A percentile compares a stretch with the other conserved stretches of the same genome.
phyloP scores from a whole-genome alignment of 2,329 filamentous ascomycete genomes.

The Aspergillus melleus region DNA sequence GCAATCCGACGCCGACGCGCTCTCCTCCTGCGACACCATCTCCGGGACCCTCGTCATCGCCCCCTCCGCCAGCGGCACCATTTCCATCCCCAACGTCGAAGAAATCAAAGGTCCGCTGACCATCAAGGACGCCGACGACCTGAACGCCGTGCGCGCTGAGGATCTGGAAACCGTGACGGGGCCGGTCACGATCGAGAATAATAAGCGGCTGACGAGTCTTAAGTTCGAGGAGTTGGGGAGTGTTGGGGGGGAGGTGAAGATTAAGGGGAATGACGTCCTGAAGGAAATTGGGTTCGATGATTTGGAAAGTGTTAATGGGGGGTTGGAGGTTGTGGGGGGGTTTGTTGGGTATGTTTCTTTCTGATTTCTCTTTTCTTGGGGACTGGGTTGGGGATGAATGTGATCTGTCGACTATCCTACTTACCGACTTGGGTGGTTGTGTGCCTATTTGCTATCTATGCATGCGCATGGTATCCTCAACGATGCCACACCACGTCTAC shows the following conservation, averaged over 20 bases:
- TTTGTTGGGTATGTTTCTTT: constrained; percentile 22
- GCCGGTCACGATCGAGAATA: constrained; percentile 18
- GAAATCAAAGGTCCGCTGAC: constrained; percentile 26
- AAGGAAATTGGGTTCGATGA: constrained; percentile 20
- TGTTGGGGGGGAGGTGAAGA: constrained; percentile 19
- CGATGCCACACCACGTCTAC: too few species aligned
- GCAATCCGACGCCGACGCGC: constrained; percentile 30
- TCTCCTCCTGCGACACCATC: constrained; percentile 40
- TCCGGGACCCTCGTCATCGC: constrained; percentile 42
- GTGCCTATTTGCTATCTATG: too few species aligned
- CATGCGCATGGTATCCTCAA: too few species aligned
- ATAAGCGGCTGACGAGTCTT: constrained; percentile 21
- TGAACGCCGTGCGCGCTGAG: constrained; percentile 19
- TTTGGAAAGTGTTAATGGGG: constrained; percentile 26
- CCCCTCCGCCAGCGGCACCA: constrained; percentile 37
- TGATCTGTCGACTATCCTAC: neutral
- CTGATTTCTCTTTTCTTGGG: neutral
- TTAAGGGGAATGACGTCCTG: constrained; percentile 24
- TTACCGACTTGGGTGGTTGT: too few species aligned
- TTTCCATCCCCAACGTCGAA: constrained; percentile 43
- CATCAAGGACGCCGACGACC: constrained; percentile 14
- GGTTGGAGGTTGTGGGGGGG: constrained; percentile 20
- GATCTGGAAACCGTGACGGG: constrained; percentile 23
- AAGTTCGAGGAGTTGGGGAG: constrained; percentile 18
- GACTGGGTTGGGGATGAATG: neutral